These are phyloP conservation scores for Fusarium oxysporum DNA, from an alignment of 2,329 filamentous ascomycete species.

Conservation along the genomic window DNA sequence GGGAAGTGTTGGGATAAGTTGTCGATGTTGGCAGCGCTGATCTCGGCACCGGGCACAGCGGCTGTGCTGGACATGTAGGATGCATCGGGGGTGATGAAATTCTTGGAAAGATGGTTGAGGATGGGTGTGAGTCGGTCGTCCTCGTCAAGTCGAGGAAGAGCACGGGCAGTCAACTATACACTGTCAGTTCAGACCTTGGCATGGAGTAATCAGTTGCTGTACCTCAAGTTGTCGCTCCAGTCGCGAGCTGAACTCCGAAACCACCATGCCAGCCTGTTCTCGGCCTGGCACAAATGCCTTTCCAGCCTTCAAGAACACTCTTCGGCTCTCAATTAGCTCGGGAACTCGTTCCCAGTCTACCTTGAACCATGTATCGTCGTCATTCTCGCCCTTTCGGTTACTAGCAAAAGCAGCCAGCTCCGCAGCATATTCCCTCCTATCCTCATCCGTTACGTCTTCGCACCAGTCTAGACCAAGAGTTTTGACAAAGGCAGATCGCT, in stretches of 20 bases:
- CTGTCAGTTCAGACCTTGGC: not conserved
- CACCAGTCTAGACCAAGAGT: slow-evolving; percentile 89
- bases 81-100: slow-evolving; percentile 92
- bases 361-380: slow-evolving; percentile 94
- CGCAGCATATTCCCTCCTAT: slow-evolving; percentile 73
- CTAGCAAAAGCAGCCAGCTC: slow-evolving; percentile 67
- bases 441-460: slow-evolving; percentile 83
- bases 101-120: slow-evolving; percentile 86
- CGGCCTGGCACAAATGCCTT: slow-evolving; percentile 91
- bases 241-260: slow-evolving; percentile 84
- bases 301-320: slow-evolving; percentile 80
- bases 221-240: slow-evolving; percentile 88
- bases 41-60: slow-evolving; percentile 75
- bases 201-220: slow-evolving; percentile 38
- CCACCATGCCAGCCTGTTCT: slow-evolving; percentile 89
- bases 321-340: slow-evolving; percentile 84
- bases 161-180: slow-evolving; percentile 82
- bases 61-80: slow-evolving; percentile 75
- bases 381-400: slow-evolving; percentile 56
- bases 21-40: slow-evolving; percentile 84
- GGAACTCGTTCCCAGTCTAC: slow-evolving; percentile 95
- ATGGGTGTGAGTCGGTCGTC: slow-evolving; percentile 85
- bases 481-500: slow-evolving; percentile 81
- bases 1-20: slow-evolving; percentile 84
- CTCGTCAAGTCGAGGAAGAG: slow-evolving; percentile 91